Evolutionary conservation across 1,139 yeast genomes (phyloP).

Genomic region (Geotrichum klebahnii): DNA sequence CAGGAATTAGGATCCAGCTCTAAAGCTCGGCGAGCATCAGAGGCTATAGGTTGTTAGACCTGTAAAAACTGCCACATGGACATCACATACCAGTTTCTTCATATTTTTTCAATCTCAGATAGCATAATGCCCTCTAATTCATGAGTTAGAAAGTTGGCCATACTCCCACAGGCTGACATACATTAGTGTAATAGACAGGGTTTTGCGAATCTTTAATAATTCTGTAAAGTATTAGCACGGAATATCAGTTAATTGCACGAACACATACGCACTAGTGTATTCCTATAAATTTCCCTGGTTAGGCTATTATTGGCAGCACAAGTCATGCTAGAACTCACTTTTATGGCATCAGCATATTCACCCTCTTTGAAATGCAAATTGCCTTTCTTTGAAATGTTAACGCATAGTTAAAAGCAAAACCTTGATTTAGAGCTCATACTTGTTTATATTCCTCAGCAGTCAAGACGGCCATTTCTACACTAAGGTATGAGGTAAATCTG

Average conservation of each 20-base stretch:
- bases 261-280: conserved; percentile 33
- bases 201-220: conserved; percentile 33
- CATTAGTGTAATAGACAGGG: conserved; percentile 35
- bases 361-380: conserved; percentile 40
- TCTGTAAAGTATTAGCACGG: conserved; percentile 10
- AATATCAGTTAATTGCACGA: background rate
- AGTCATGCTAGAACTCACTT: conserved; percentile 27
- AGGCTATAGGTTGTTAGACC: conserved; percentile 18
- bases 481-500: no score
- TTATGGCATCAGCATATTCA: conserved; percentile 38
- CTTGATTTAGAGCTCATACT: background rate
- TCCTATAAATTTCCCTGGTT: conserved; percentile 22
- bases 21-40: conserved; percentile 39
- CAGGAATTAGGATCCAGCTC: conserved; percentile 32
- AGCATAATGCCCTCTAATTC: conserved; percentile 32
- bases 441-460: conserved; percentile 19
- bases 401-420: background rate
- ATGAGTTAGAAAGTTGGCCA: background rate
- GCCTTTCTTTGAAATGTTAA: conserved; percentile 28
- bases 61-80: background rate
- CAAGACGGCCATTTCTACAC: conserved; percentile 1
- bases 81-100: conserved; percentile 28
- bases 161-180: conserved; percentile 16
- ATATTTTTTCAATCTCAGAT: conserved; percentile 28
- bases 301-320: background rate